Evolutionary conservation across 2,329 filamentous ascomycete genomes (phyloP), one percentile per base, ranked within the genome.

Genomic region (Atkinsonella texensis): DNA sequence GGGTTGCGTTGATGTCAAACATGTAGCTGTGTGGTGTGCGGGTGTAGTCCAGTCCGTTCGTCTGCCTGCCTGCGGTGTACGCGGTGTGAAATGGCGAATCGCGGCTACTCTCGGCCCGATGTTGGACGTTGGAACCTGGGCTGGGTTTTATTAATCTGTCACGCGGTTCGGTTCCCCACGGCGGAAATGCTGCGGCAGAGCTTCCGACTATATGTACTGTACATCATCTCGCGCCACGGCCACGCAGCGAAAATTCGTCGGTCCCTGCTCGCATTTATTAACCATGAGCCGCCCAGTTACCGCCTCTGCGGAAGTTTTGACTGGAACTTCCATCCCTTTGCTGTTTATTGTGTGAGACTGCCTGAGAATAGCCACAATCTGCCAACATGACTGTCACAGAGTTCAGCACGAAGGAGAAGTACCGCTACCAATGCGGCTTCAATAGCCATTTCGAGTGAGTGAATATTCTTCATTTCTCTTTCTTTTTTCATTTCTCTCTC

Each of bases 381-480:
- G 39, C 46, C 56, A 68, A 51, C 48, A 79, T 79, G 76, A 74
- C 74, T 9, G 67, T 73, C 53, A 78, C 75, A 4, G 58, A 66
- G 0, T 79, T 79, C 53, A 64, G 66, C 35, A 63, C 72, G 20
- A 62, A 68, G 54, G 76, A 79, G 58, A 77, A 74, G 60, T 93
- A 93, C 72, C 74, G 72, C 53, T 93, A 93, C 68, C 83, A 83
- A 62, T 86, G 82, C 71, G 87, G 87, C 65, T 90, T 93, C 72
- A 77, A 79, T 66, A 81, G 76, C 46, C 84, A 90, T 64, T 79
- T 89, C 65, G 85, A 91, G 85, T 89, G 69, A 59, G 80, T 68
- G 49, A 8, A 28, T 28, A 28, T 28, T 28, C 28, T 28, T 8
- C 28, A 28, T 28, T 8, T 28, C 4, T 28, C 1, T 4, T 5